Conservation (phyloP, 2,329 filamentous ascomycete species). For the Laburnicola sp. region DNA sequence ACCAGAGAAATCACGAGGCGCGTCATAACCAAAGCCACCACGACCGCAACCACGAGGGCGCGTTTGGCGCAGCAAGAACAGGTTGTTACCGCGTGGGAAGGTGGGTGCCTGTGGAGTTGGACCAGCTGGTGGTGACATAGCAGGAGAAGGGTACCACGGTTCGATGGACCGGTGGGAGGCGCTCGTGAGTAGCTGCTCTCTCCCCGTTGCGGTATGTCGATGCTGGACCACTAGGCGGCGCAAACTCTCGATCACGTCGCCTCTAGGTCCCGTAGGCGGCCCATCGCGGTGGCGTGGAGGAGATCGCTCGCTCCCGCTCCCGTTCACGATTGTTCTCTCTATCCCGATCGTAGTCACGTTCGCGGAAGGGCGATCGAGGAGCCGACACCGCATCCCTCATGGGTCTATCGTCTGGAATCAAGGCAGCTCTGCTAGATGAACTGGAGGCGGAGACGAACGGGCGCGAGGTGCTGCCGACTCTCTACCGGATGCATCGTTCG, state of each 20-base stretch:
- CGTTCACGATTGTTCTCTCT: constrained; percentile 27
- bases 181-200: constrained; percentile 40
- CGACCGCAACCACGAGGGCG: constrained; percentile 47
- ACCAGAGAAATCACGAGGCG: constrained; percentile 40
- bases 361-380: constrained; percentile 40
- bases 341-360: constrained; percentile 35
- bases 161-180: constrained; percentile 46
- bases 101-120: constrained; percentile 37
- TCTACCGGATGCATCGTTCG: constrained; percentile 56
- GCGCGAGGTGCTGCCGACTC: constrained; percentile 62
- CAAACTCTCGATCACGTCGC: constrained; percentile 41
- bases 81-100: constrained; percentile 42
- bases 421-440: constrained; percentile 57
- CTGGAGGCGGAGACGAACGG: constrained; percentile 61
- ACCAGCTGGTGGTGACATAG: constrained; percentile 47
- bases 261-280: constrained; percentile 42
- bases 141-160: constrained; percentile 42
- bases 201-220: constrained; percentile 43
- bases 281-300: constrained; percentile 45
- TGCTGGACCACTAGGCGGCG: constrained; percentile 44
- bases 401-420: constrained; percentile 34
- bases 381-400: constrained; percentile 37
- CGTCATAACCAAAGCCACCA: constrained; percentile 46
- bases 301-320: constrained; percentile 34
- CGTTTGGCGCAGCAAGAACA: constrained; percentile 45